Evolutionary conservation across 1,284 basidiomycete species (phyloP).

Genomic region (Laetiporus sulphureus): DNA sequence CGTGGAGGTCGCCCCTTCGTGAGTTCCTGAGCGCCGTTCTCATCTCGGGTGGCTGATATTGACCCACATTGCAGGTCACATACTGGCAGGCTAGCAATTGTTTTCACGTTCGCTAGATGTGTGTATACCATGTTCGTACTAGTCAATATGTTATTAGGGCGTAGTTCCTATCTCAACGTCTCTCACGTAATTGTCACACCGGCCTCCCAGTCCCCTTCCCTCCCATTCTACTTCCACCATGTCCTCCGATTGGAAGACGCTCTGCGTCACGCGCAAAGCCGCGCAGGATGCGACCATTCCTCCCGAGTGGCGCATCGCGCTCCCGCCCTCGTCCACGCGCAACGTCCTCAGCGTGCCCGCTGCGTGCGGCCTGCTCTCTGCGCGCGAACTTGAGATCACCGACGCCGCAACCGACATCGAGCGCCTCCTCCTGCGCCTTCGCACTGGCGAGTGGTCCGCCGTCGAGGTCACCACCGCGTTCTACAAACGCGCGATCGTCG

Average conservation of each 20-base stretch:
- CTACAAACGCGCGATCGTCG: conserved; percentile 41
- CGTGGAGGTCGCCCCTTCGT: neutral
- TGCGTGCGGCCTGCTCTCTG: conserved; percentile 36
- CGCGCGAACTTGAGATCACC: conserved; percentile 30
- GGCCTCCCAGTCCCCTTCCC: no score
- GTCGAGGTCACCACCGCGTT: conserved; percentile 36
- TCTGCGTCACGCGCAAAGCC: conserved; percentile 28
- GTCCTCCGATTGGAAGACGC: conserved; percentile 12
- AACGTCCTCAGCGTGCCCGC: conserved; percentile 36
- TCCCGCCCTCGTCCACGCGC: conserved; percentile 16
- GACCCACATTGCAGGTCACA: no score
- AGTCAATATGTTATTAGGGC: no score
- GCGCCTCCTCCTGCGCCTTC: conserved; percentile 32
- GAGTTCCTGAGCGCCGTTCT: no score
- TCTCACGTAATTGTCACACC: no score
- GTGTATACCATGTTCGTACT: no score
- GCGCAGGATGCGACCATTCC: conserved; percentile 41
- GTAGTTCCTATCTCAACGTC: no score
- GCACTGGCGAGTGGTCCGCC: conserved; percentile 27
- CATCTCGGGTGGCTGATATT: no score
- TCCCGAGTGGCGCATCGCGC: conserved; percentile 36
- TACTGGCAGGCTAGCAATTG: no score
- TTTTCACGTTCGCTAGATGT: no score
- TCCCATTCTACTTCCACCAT: neutral
- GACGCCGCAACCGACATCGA: conserved; percentile 12